These are phyloP conservation scores for Chaetothyriales sp. DNA, from an alignment of 2,329 filamentous ascomycete species.

Conservation along the genomic window DNA sequence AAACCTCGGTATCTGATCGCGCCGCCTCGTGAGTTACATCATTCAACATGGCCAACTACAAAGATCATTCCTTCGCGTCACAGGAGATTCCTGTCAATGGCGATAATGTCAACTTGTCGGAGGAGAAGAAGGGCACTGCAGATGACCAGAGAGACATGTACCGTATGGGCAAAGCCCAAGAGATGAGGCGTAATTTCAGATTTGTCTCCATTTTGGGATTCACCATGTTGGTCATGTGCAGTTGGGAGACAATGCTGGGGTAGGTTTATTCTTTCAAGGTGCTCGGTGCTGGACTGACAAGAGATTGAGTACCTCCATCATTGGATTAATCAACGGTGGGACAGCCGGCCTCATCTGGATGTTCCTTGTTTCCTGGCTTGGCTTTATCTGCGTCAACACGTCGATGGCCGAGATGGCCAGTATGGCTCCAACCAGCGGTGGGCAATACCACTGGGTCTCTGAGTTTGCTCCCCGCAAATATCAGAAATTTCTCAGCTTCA, in stretches of 20 bases:
- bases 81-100: no score
- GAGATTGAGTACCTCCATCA: conserved; percentile 7
- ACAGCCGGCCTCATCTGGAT: conserved; percentile 40
- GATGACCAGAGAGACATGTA: conserved; percentile 24
- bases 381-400: conserved; percentile 28
- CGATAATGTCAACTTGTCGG: conserved; percentile 10
- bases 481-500: conserved; percentile 25
- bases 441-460: conserved; percentile 26
- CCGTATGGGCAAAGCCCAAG: conserved; percentile 23
- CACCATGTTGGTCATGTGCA: conserved; percentile 27
- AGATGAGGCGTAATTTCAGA: conserved; percentile 28
- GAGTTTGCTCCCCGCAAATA: conserved; percentile 24
- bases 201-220: conserved; percentile 30
- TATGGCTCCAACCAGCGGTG: conserved; percentile 32
- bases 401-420: conserved; percentile 40
- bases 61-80: no score
- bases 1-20: no score
- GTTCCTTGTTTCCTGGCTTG: conserved; percentile 36
- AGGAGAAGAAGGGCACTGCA: conserved; percentile 19
- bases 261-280: conserved; percentile 10
- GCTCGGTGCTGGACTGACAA: conserved; percentile 2
- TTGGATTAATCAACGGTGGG: conserved; percentile 33
- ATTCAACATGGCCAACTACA: no score
- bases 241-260: conserved; percentile 29
- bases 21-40: no score